These are phyloP conservation scores for Pterocarpus macrocarpus DNA, from an alignment of 306 rosid species.

Conservation along the genomic window DNA sequence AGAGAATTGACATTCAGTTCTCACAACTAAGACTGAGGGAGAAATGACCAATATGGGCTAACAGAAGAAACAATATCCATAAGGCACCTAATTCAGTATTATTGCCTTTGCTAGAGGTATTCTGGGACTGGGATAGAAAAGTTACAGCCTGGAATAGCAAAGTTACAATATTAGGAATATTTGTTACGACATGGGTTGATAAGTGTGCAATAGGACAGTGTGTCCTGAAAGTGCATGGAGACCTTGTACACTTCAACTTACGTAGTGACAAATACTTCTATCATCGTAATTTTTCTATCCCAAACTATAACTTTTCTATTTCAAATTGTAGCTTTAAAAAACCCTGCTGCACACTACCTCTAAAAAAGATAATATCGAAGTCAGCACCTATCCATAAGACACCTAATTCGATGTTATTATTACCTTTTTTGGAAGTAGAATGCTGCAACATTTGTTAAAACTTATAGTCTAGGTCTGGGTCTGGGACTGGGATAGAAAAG, in stretches of 20 bases:
- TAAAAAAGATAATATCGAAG: too few relatives aligned
- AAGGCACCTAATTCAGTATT: not conserved
- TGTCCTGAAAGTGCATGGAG: not conserved
- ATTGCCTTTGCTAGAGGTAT: not conserved
- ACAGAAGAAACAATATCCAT: slow-evolving; percentile 29
- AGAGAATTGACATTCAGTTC: slow-evolving; percentile 23
- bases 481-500: not conserved
- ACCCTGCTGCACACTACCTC: too few relatives aligned
- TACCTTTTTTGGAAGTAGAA: too few relatives aligned
- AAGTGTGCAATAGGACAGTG: not conserved
- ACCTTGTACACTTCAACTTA: not conserved
- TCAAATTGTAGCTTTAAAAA: too few relatives aligned
- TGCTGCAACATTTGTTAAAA: too few relatives aligned
- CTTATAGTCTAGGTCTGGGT: too few relatives aligned
- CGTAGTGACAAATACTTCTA: not conserved
- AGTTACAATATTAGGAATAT: not conserved
- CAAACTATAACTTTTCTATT: not conserved
- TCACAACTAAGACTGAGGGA: not conserved
- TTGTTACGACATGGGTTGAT: not conserved
- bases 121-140: not conserved
- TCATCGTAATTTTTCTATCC: not conserved
- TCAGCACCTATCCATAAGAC: too few relatives aligned
- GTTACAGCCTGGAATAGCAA: not conserved
- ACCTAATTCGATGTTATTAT: too few relatives aligned
- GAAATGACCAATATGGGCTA: slow-evolving; percentile 8